Evolutionary conservation across 805 yeast genomes (phyloP), one percentile per base, ranked within the genome.

Genomic region (Debaryomyces castellii): DNA sequence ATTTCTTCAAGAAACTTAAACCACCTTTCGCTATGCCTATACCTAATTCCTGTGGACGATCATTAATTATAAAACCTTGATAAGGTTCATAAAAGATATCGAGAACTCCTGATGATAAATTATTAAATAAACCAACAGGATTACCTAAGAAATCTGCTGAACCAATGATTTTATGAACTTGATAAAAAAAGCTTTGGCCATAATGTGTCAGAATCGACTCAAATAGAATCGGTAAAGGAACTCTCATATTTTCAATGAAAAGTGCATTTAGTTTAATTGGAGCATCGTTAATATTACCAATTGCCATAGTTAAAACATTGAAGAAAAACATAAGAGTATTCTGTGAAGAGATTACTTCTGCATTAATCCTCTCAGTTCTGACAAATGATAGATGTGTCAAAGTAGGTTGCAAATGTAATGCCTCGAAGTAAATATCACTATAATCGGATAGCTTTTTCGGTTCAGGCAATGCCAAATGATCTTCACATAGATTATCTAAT

Each of bases 51-150:
- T 89, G 96, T 1, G 99, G 99, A 32, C 97, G 73, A 63, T 94
- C 99, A 51, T 87, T 92, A 80, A 94, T 81, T 40, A 92, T 81
- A 55, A 89, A 88, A 0, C 99, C 99, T 60, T 90, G 94, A 58
- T 92, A 94, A 3, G 99, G 99, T 60, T 92, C 98, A 61, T 94
- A 94, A 63, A 94, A 94, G 16, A 94, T 86, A 64, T 94, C 99
- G 80, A 90, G 79, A 9, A 94, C 94, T 43, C 99, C 99, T 0
- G 97, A 89, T 46, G 96, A 84, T 46, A 94, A 73, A 54, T 90
- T 91, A 62, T 89, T 94, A 71, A 94, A 94, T 50, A 94, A 71
- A 1, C 99, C 99, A 23, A 95, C 98, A 0, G 99, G 99, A 54
- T 95, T 94, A 18, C 99, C 99, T 41, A 94, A 69, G 53, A 94